Percentiles rank a stretch among this genome's conserved stretches.
Conservation (phyloP, 2,329 filamentous ascomycete species). For the Alternaria consortialis region DNA sequence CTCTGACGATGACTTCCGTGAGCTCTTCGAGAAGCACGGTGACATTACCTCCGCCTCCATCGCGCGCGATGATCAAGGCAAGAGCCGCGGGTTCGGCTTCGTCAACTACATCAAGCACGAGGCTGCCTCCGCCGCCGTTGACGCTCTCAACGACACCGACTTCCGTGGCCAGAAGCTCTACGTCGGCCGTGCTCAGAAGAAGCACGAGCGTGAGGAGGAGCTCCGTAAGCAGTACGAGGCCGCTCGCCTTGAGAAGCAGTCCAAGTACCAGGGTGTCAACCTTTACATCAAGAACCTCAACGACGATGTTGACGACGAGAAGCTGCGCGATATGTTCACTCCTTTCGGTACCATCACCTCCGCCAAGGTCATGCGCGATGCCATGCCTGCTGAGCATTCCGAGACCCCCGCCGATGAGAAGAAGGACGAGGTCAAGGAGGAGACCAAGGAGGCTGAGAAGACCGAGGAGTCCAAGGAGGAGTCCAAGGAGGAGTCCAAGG, state of each 20-base stretch:
- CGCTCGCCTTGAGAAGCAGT: slow-evolving; percentile 95
- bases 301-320: slow-evolving; percentile 97
- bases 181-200: slow-evolving; percentile 98
- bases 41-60: slow-evolving; percentile 96
- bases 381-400: slow-evolving; percentile 61
- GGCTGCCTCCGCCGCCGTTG: slow-evolving; percentile 83
- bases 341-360: slow-evolving; percentile 96
- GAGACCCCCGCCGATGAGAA: slow-evolving; percentile 57
- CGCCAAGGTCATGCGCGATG: slow-evolving; percentile 98
- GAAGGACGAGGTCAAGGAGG: slow-evolving; percentile 60
- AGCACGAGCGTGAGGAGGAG: slow-evolving; percentile 99
- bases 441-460: slow-evolving; percentile 60
- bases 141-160: slow-evolving; percentile 89
- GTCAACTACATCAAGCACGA: slow-evolving; percentile 96
- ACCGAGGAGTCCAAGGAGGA: slow-evolving; percentile 68
- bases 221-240: slow-evolving; percentile 99
- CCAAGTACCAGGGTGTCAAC: slow-evolving; percentile 99
- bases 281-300: slow-evolving; percentile 99
- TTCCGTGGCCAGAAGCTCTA: slow-evolving; percentile 96
- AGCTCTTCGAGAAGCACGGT: slow-evolving; percentile 89
- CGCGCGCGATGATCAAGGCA: slow-evolving; percentile 85
- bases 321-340: slow-evolving; percentile 91
- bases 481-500: slow-evolving; percentile 64
- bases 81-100: slow-evolving; percentile 95
- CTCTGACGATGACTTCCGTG: slow-evolving; percentile 92